phyloP scores from a whole-genome alignment of 208 protist species.

The Trypanosomatidae sp. region DNA sequence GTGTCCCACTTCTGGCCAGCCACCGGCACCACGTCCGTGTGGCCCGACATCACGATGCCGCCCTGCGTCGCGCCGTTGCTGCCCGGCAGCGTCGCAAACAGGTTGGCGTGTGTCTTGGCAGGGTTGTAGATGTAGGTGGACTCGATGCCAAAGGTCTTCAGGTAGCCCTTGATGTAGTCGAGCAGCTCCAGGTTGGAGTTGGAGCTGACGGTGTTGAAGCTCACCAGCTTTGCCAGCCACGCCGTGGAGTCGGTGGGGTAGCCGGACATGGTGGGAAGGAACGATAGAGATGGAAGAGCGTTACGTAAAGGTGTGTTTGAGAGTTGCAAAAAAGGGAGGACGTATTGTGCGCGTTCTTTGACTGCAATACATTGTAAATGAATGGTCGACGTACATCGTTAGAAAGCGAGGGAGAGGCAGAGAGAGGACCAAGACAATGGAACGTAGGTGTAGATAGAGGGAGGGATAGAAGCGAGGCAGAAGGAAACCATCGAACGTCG shows the following conservation, averaged over 20 bases:
- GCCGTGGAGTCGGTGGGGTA: slow-evolving; percentile 17
- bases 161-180: slow-evolving; percentile 41
- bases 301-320: too few species aligned
- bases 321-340: too few species aligned
- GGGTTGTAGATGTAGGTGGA: slow-evolving; percentile 30
- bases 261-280: not conserved
- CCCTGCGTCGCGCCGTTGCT: slow-evolving; percentile 34
- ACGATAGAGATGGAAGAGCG: too few species aligned
- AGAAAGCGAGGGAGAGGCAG: too few species aligned
- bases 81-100: slow-evolving; percentile 49
- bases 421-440: too few species aligned
- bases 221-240: slow-evolving; percentile 48
- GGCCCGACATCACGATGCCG: slow-evolving; percentile 44
- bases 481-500: too few species aligned
- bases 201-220: slow-evolving; percentile 41
- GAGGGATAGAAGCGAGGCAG: too few species aligned
- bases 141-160: slow-evolving; percentile 24
- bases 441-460: too few species aligned
- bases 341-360: too few species aligned
- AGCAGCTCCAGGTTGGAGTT: slow-evolving; percentile 39
- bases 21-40: slow-evolving; percentile 54
- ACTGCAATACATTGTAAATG: too few species aligned
- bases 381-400: too few species aligned
- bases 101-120: slow-evolving; percentile 36
- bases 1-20: slow-evolving; percentile 44